Evolutionary conservation across 116 monocot genomes (phyloP).

Genomic region (Papilionanthe hybrid): DNA sequence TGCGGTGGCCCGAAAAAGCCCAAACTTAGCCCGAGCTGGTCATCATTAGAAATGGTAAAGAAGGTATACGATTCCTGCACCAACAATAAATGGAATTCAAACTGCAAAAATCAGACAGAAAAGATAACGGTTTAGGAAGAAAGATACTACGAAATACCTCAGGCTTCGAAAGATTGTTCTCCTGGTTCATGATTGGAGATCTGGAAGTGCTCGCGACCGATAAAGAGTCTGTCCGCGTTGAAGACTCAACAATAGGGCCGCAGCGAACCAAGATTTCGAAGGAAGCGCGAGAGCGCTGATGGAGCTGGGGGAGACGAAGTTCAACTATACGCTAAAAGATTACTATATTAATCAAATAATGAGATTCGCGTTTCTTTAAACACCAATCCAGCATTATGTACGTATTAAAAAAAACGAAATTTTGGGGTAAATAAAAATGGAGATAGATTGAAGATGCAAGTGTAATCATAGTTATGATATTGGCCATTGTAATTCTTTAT

Average conservation of each 20-base stretch:
- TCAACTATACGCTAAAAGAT: too few species aligned
- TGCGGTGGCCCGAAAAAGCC: constrained; percentile 17
- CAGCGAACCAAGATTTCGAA: too few species aligned
- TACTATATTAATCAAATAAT: too few species aligned
- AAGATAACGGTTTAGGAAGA: neutral
- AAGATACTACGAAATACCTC: neutral
- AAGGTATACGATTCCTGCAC: constrained; percentile 34
- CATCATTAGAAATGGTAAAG: constrained; percentile 35
- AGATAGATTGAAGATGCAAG: too few species aligned
- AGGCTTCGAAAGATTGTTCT: neutral
- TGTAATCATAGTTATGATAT: too few species aligned
- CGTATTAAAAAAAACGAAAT: too few species aligned
- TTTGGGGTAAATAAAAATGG: too few species aligned
- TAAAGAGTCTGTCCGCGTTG: neutral
- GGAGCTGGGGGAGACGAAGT: too few species aligned
- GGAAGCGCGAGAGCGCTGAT: too few species aligned
- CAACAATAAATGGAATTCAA: neutral
- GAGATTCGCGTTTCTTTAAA: too few species aligned
- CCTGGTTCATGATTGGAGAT: neutral
- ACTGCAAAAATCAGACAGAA: neutral
- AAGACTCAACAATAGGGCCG: neutral
- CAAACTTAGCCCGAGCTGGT: constrained; percentile 21
- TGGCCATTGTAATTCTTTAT: too few species aligned
- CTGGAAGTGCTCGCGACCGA: neutral
- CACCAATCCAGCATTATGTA: too few species aligned